Base-by-base conservation (phyloP, 768 basidiomycete genomes). In the Xerocomus brunneocitrinus region DNA sequence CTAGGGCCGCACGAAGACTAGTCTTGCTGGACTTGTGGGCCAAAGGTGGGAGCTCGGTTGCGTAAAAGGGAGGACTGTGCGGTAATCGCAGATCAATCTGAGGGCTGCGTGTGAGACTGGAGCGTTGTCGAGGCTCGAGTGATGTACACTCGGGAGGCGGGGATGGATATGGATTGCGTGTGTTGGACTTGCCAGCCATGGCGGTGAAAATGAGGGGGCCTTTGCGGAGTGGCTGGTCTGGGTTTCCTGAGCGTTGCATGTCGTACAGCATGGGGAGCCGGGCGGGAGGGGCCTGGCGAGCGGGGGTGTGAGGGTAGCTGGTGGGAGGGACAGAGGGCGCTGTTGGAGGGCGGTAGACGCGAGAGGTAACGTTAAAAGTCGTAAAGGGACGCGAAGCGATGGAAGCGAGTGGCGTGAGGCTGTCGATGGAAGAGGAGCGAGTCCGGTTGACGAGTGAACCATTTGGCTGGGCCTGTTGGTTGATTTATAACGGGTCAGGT, bases 191-290 rank as follows among this genome's bases (percentile, higher is more conserved):
- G n/a, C 67, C 49, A 12, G 74, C 71, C 76, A 79, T 81, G 4
- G 83, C 81, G 6, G 82, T 66, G 52, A 87, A 87, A 31, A 88
- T 87, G 24, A 82, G 73, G 1, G 85, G 84, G 22, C 79, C 81
- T 19, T 78, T 79, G 52, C 71, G 73, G 5, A 40, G 43, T 8
- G 32, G 32, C 50, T 32, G 58, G 49, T 50, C 66, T 5, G 57
- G 1, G 31, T 53, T 49, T 30, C 55, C 62, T 1, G 62, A 55
- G 42, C 64, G 59, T 13, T 64, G 51, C 12, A 62, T 35, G 58
- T 67, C 66, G 28, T 50, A 64, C 10, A 57, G 24, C 64, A 64
- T 54, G 2, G 66, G 56, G 0, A 53, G 14, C 4, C 9, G 55
- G 22, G 57, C 49, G 2, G 56, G 55, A 3, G 57, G 60, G 4